Evolutionary conservation across 2,329 filamentous ascomycete genomes (phyloP), one percentile per base, ranked within the genome.

Genomic region (Colletotrichum sp.): DNA sequence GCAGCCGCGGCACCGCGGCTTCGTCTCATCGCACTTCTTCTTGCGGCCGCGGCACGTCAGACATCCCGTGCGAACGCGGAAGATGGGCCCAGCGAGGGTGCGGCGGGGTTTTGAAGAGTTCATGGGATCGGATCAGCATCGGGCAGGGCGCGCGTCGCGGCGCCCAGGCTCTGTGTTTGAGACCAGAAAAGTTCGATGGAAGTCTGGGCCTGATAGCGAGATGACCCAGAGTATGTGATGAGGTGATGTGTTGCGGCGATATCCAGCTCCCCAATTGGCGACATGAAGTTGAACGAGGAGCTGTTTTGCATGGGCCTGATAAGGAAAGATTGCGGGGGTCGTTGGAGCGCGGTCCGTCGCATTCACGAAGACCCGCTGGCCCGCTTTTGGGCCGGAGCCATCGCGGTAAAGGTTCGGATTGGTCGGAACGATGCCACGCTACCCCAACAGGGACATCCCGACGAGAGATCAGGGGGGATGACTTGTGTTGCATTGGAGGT

Each of bases 21-120:
- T 87, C 12, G 79, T 80, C 80, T 88, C 87, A 75, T 88, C 86
- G 79, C 87, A 88, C 79, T 88, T 88, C 83, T 88, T 88, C 82
- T 88, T 88, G 61, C 87, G 84, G 30, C 82, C 82, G 78, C 87
- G 86, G 80, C 86, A 88, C 77, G 86, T 87, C 67, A 86, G 77
- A 78, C 87, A 88, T 15, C 87, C 87, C n/a, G 62, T 84, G 27
- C 71, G 71, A 59, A 74, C 71, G 59, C 71, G 71, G 57, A 74
- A 74, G 66, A 74, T 74, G 15, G 71, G 71, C 30, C 71, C 71
- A 29, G 71, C 71, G 49, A 74, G 71, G 57, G 71, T 74, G 6
- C 71, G 71, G 57, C 71, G 71, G 36, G 71, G 71, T 74, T 64
- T 74, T 16, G 69, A 61, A 25, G 67, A 70, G 44, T 52, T 22